phyloP scores from a whole-genome alignment of 108 stramenopile species.

The Schizochytrium sp. region DNA sequence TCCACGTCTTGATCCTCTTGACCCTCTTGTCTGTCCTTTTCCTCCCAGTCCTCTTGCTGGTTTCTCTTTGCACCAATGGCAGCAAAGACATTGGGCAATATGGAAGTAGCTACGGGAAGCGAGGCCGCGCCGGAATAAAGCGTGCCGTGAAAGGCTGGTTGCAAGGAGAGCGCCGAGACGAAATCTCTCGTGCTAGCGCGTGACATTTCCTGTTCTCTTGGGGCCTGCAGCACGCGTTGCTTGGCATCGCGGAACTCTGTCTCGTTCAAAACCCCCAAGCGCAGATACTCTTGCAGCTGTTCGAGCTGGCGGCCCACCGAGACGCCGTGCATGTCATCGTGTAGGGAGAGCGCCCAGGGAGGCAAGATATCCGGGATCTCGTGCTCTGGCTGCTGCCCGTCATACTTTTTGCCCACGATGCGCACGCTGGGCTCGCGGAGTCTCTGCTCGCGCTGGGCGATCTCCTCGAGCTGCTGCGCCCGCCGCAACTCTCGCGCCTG shows the following conservation, averaged over 20 bases:
- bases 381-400: background rate
- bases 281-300: background rate
- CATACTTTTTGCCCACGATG: background rate
- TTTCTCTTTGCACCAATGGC: too few species aligned
- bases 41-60: too few species aligned
- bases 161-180: too few species aligned
- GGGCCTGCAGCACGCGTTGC: background rate
- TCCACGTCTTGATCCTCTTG: too few species aligned
- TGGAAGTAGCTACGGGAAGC: too few species aligned
- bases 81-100: too few species aligned
- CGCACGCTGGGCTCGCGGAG: background rate
- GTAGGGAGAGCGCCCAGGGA: background rate
- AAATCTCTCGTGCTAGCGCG: background rate
- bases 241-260: background rate
- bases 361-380: background rate
- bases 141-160: too few species aligned
- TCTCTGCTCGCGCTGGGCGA: too few species aligned
- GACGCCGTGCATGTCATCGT: background rate
- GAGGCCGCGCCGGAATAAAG: too few species aligned
- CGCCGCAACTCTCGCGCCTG: too few species aligned
- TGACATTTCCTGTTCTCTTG: background rate
- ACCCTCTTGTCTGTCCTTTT: too few species aligned
- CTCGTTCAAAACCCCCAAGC: background rate
- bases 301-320: background rate
- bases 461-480: too few species aligned